Conservation (phyloP, 2,329 filamentous ascomycete genomes). For the Apiospora malaysiana region DNA sequence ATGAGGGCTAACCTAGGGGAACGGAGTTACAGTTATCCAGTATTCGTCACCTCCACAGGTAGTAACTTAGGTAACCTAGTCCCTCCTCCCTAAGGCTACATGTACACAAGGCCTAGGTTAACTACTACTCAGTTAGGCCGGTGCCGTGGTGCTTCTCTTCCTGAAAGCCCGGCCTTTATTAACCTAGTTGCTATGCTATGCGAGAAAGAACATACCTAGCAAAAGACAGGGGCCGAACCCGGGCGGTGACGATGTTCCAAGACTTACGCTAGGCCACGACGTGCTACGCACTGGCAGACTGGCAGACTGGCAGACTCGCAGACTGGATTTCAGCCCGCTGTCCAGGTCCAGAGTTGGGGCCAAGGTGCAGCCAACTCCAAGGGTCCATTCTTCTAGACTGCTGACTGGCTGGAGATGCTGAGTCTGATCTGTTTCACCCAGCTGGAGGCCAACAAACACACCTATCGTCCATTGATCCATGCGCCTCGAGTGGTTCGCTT, state of each 20-base stretch:
- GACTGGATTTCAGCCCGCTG: slow-evolving; percentile 15
- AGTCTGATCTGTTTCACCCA: slow-evolving; percentile 15
- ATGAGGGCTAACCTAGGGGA: neutral
- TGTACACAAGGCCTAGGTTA: no score
- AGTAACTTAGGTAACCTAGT: no score
- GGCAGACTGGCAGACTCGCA: no score
- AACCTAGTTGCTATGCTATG: slow-evolving; percentile 5
- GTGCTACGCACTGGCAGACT: no score
- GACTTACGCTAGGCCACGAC: neutral
- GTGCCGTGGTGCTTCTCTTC: no score
- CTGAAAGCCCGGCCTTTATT: no score
- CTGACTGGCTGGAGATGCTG: neutral
- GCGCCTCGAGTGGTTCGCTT: neutral
- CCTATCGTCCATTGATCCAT: neutral
- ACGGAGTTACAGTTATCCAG: no score
- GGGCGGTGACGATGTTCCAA: slow-evolving; percentile 9
- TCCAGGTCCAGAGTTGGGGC: neutral
- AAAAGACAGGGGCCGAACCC: neutral
- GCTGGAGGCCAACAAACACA: slow-evolving; percentile 14
- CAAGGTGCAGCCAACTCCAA: no score
- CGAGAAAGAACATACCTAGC: neutral
- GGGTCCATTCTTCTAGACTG: slow-evolving; percentile 9
- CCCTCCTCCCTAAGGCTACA: neutral
- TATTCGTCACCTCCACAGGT: neutral
- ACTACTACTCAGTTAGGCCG: no score